phyloP scores from a whole-genome alignment of 2,329 filamentous ascomycete species.

The Trichoderma aggressivum region DNA sequence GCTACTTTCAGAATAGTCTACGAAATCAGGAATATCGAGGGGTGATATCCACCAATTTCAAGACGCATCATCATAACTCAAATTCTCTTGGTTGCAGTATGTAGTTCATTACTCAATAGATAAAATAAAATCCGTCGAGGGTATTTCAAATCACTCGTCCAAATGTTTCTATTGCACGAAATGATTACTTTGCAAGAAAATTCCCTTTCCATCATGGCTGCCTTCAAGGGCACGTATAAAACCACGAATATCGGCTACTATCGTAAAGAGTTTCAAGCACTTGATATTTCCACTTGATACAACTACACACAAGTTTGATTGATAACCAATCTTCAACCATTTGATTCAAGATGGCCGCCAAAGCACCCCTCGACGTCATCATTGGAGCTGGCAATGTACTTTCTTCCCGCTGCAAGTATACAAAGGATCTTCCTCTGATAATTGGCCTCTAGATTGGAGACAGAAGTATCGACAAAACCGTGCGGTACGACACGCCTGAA shows the following conservation, averaged over 20 bases:
- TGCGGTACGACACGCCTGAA: conserved; percentile 26
- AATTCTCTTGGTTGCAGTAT: background rate
- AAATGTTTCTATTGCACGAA: background rate
- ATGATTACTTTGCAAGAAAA: background rate
- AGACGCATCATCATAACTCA: background rate
- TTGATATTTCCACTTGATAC: background rate
- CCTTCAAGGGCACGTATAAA: background rate
- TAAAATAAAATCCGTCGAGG: background rate
- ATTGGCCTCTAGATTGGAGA: conserved; percentile 24
- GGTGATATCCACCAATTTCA: background rate
- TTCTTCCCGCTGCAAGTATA: too few species aligned
- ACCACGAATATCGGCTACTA: background rate
- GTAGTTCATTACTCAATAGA: background rate
- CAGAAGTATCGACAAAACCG: conserved; percentile 22
- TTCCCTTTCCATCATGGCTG: background rate
- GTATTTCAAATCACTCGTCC: background rate
- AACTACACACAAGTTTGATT: background rate
- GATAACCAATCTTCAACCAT: too few species aligned
- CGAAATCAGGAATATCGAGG: background rate
- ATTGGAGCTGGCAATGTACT: conserved; percentile 13
- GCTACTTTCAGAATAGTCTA: background rate
- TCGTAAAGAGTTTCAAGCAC: background rate
- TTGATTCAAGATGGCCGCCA: background rate
- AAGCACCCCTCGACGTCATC: background rate
- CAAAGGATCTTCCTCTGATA: background rate